Percentiles rank a stretch among this genome's conserved stretches.
Evolutionary conservation across 495 filamentous ascomycete species (phyloP).

Genomic region (Talaromyces thailandensis): DNA sequence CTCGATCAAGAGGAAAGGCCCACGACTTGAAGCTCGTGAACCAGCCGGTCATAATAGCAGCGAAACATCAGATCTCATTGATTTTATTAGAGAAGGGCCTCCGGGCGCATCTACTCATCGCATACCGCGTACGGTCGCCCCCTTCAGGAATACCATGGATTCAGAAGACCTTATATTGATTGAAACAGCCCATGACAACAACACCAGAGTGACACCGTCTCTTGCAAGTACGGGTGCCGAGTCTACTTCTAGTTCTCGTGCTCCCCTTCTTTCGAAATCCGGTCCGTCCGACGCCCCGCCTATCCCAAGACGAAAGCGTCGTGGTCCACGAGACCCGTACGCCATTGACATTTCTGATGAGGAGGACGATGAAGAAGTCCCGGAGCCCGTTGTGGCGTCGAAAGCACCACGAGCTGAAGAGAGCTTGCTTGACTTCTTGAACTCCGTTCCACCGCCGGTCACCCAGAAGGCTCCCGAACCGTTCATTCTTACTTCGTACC

Average conservation of each 20-base stretch:
- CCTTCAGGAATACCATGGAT: conserved; percentile 78
- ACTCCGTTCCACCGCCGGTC: conserved; percentile 67
- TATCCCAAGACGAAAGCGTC: conserved; percentile 45
- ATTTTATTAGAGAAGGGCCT: conserved; percentile 86
- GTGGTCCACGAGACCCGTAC: conserved; percentile 80
- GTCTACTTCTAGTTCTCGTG: conserved; percentile 45
- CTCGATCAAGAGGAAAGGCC: conserved; percentile 11
- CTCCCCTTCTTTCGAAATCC: conserved; percentile 42
- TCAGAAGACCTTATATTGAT: conserved; percentile 59
- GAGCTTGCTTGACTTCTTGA: conserved; percentile 83
- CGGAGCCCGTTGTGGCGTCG: conserved; percentile 35
- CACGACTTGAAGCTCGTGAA: conserved; percentile 60
- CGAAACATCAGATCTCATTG: conserved; percentile 76
- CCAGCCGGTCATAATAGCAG: conserved; percentile 51
- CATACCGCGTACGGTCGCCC: conserved; percentile 75
- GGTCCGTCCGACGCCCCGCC: conserved; percentile 15
- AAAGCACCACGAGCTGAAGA: conserved; percentile 46
- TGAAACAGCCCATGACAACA: conserved; percentile 17
- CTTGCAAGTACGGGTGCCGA: conserved; percentile 33
- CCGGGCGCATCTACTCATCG: conserved; percentile 48
- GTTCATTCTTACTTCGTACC: conserved; percentile 22
- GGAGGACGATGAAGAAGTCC: conserved; percentile 55
- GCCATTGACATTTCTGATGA: conserved; percentile 82
- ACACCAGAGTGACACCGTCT: conserved; percentile 21
- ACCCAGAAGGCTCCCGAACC: conserved; percentile 33